phyloP scores from a whole-genome alignment of 2,329 filamentous ascomycete genomes.

The Coleophoma cylindrospora region DNA sequence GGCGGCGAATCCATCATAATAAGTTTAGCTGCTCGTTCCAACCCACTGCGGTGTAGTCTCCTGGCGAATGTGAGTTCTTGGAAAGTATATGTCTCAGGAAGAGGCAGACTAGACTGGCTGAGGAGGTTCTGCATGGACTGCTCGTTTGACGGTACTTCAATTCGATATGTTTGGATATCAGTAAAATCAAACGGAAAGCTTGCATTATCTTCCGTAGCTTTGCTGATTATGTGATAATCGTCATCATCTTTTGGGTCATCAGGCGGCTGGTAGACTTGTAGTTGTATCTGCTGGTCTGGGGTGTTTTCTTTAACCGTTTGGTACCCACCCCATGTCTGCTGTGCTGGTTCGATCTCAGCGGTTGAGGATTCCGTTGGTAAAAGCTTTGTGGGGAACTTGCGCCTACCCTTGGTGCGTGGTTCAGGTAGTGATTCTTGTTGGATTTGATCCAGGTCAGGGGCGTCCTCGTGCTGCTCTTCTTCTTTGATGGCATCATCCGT shows the following conservation, averaged over 20 bases:
- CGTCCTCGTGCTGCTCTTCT: conserved; percentile 15
- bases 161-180: conserved; percentile 21
- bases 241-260: background rate
- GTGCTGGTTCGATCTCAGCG: background rate
- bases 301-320: conserved; percentile 14
- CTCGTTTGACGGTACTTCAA: conserved; percentile 23
- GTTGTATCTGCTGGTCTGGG: conserved; percentile 1
- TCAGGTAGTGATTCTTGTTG: background rate
- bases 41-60: conserved; percentile 59
- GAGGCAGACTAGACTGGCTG: conserved; percentile 29
- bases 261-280: conserved; percentile 3
- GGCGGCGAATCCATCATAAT: conserved; percentile 42
- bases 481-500: conserved; percentile 31
- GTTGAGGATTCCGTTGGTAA: background rate
- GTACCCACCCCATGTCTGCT: conserved; percentile 17
- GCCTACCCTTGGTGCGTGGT: background rate
- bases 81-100: conserved; percentile 52
- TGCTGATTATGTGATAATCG: conserved; percentile 44
- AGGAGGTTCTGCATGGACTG: conserved; percentile 19
- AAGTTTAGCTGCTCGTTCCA: conserved; percentile 59
- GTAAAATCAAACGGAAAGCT: conserved; percentile 41
- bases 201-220: conserved; percentile 46
- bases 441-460: background rate
- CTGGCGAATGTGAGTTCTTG: conserved; percentile 66
- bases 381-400: background rate